A percentile compares a stretch with the other conserved stretches of the same genome.
Evolutionary conservation across 495 filamentous ascomycete species (phyloP).

Genomic region (Podospora comata): DNA sequence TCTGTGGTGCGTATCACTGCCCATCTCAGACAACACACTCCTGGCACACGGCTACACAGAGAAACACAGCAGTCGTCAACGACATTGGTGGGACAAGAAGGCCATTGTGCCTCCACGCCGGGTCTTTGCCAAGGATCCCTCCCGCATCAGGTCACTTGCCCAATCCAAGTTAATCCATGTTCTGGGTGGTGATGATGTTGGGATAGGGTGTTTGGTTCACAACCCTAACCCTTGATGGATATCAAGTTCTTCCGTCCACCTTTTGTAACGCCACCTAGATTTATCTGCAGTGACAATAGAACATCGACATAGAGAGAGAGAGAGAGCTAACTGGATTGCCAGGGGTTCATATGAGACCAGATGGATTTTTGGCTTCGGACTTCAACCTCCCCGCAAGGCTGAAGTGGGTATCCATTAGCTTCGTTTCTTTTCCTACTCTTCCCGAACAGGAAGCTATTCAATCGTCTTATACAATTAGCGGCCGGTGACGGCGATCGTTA

Average conservation of each 20-base stretch:
- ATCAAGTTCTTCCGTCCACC: not conserved
- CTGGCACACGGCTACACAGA: not conserved
- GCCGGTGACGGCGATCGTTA: conserved; percentile 5
- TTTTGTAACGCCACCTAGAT: not conserved
- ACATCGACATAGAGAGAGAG: no score
- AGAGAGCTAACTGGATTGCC: no score
- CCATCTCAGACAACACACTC: not conserved
- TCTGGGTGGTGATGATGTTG: not conserved
- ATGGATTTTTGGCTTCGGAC: not conserved
- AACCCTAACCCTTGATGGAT: not conserved
- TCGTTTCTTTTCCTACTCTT: conserved; percentile 1
- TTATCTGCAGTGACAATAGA: no score
- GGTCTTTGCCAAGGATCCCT: not conserved
- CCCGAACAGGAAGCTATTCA: conserved; percentile 1
- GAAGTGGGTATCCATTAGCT: conserved; percentile 4
- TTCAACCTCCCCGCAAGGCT: conserved; percentile 1
- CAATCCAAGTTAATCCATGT: not conserved
- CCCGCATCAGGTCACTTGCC: not conserved
- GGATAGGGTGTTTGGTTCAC: not conserved
- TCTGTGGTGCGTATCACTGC: not conserved
- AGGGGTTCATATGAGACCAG: no score
- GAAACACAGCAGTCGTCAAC: not conserved
- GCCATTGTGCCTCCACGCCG: not conserved
- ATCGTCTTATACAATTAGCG: not conserved
- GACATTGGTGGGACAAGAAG: not conserved